Percentiles rank a stretch among this genome's conserved stretches.
phyloP scores from a whole-genome alignment of 2,329 filamentous ascomycete species.

The Penicillium sp. region DNA sequence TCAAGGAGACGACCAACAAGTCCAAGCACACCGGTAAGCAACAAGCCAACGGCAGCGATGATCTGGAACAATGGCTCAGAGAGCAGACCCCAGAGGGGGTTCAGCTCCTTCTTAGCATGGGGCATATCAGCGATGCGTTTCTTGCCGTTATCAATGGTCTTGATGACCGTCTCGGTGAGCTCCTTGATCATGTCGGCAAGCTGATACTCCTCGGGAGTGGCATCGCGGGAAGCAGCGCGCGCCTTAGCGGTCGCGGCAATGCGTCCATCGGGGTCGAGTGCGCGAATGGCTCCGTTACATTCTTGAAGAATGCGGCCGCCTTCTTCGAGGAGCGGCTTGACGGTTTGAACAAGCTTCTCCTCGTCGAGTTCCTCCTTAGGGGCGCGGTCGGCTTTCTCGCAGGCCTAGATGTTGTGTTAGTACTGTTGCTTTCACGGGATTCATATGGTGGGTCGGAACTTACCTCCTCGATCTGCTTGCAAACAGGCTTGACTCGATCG shows the following conservation, averaged over 20 bases:
- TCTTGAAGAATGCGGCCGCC: conserved; percentile 78
- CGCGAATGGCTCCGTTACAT: conserved; percentile 81
- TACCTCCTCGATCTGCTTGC: conserved; percentile 81
- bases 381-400: conserved; percentile 76
- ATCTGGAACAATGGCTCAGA: conserved; percentile 87
- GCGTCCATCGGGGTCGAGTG: conserved; percentile 82
- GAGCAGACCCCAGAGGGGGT: conserved; percentile 77
- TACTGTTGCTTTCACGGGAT: neutral
- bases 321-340: conserved; percentile 86
- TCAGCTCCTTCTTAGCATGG: conserved; percentile 90
- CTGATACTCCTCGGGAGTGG: conserved; percentile 77
- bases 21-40: conserved; percentile 79
- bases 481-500: conserved; percentile 79
- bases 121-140: conserved; percentile 89
- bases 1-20: conserved; percentile 79
- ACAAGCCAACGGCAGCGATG: conserved; percentile 78
- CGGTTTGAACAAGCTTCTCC: conserved; percentile 79
- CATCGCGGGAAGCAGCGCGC: conserved; percentile 71
- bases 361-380: conserved; percentile 87
- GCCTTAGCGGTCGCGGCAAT: conserved; percentile 84
- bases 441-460: conserved; percentile 28
- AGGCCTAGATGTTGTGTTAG: conserved; percentile 53
- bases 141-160: conserved; percentile 83
- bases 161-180: conserved; percentile 75
- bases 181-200: conserved; percentile 83